Evolutionary conservation across 805 yeast species (phyloP).

Genomic region (Pichia rugopelliculosa): DNA sequence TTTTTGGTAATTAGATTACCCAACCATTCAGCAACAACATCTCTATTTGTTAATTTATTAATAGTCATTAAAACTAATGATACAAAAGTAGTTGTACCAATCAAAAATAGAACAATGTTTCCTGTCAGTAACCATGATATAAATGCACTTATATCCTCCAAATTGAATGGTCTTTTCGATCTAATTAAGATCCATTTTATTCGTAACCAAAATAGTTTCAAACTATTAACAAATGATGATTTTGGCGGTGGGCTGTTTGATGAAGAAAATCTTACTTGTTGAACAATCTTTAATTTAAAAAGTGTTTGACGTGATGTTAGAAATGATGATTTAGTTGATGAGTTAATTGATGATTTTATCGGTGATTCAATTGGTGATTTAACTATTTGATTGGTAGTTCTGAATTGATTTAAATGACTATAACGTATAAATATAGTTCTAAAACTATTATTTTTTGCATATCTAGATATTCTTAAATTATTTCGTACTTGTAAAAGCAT

Average conservation of each 20-base stretch:
- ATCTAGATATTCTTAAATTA: too few relatives aligned
- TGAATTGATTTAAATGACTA: background rate
- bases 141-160: slow-evolving; percentile 88
- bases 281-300: background rate
- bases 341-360: background rate
- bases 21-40: slow-evolving; percentile 68
- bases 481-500: too few relatives aligned
- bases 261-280: background rate
- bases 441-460: too few relatives aligned
- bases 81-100: slow-evolving; percentile 90
- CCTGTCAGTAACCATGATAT: slow-evolving; percentile 91
- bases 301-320: background rate
- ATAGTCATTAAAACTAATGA: slow-evolving; percentile 69
- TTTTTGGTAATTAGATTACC: slow-evolving; percentile 82
- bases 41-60: slow-evolving; percentile 85
- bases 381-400: background rate
- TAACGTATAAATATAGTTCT: too few relatives aligned
- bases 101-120: slow-evolving; percentile 65
- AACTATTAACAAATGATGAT: background rate
- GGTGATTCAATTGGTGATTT: background rate
- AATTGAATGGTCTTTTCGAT: slow-evolving; percentile 76
- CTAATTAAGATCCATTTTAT: slow-evolving; percentile 70
- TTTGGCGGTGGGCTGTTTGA: background rate
- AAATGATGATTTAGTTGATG: background rate
- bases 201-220: slow-evolving; percentile 15